Evolutionary conservation across 225 moss, liverwort and hornwort genomes (phyloP).

Genomic region (Takakia lepidozioides): DNA sequence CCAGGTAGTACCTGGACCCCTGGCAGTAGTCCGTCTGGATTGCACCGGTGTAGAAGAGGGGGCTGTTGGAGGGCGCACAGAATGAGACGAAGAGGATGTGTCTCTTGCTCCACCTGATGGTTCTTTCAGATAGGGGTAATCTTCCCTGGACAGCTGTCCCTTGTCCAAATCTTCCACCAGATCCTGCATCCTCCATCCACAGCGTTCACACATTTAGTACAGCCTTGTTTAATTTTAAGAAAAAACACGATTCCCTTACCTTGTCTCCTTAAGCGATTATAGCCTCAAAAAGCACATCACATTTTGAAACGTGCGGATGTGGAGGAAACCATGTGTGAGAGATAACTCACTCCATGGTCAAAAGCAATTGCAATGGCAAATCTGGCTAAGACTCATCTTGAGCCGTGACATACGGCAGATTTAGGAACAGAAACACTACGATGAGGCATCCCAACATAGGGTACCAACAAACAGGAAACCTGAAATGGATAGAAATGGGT

Average conservation of each 20-base stretch:
- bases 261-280: background rate
- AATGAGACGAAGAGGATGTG: background rate
- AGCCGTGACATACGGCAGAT: constrained; percentile 28
- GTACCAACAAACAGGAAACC: too few relatives aligned
- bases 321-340: background rate
- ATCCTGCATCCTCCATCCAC: constrained; percentile 39
- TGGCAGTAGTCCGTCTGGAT: constrained; percentile 64
- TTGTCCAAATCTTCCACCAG: constrained; percentile 67
- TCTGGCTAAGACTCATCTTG: background rate
- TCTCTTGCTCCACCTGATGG: constrained; percentile 30
- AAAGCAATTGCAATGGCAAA: background rate
- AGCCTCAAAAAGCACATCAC: background rate
- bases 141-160: constrained; percentile 73
- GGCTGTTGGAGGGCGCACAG: constrained; percentile 11
- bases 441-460: too few relatives aligned
- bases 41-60: constrained; percentile 25
- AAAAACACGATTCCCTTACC: background rate
- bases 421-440: too few relatives aligned
- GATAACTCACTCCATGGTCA: background rate
- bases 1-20: constrained; percentile 60
- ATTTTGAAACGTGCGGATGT: too few relatives aligned
- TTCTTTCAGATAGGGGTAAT: constrained; percentile 85
- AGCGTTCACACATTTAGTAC: too few relatives aligned
- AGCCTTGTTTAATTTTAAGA: too few relatives aligned
- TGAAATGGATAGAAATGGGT: background rate